These are phyloP conservation scores for Mucor velutinosus DNA, from an alignment of 371 early-diverging fungal genomes.

Conservation along the genomic window DNA sequence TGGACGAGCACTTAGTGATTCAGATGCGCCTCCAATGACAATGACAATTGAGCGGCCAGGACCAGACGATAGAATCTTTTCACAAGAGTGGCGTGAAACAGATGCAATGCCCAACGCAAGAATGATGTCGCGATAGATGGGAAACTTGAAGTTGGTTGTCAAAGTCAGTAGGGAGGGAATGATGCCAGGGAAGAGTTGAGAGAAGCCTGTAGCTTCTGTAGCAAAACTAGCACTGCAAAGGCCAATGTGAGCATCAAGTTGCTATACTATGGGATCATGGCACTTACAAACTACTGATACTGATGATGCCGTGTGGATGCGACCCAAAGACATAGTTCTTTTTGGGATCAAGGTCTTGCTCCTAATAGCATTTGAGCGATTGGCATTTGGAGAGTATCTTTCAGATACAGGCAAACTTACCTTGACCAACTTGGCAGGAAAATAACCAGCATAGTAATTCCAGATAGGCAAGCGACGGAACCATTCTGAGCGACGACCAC, in stretches of 20 bases:
- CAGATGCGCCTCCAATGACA: slow-evolving; percentile 77
- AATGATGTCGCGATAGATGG: slow-evolving; percentile 71
- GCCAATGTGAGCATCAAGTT: too few relatives aligned
- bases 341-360: slow-evolving; percentile 68
- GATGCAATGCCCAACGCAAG: slow-evolving; percentile 71
- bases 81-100: slow-evolving; percentile 71
- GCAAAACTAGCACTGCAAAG: slow-evolving; percentile 60
- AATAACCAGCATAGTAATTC: slow-evolving; percentile 75
- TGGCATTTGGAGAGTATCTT: too few relatives aligned
- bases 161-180: slow-evolving; percentile 59
- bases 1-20: slow-evolving; percentile 65
- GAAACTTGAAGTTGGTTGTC: slow-evolving; percentile 59
- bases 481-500: slow-evolving; percentile 64
- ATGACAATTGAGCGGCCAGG: slow-evolving; percentile 73
- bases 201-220: slow-evolving; percentile 65
- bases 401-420: slow-evolving; percentile 28
- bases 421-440: slow-evolving; percentile 72
- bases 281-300: slow-evolving; percentile 65
- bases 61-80: slow-evolving; percentile 67
- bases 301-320: slow-evolving; percentile 83
- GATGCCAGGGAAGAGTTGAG: slow-evolving; percentile 67
- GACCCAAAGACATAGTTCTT: slow-evolving; percentile 78
- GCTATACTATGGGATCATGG: too few relatives aligned
- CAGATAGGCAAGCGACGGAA: slow-evolving; percentile 55
- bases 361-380: not conserved